A percentile compares a stretch with the other conserved stretches of the same genome.
phyloP scores from a whole-genome alignment of 202 grass and related monocot genomes.

The Digitaria exilis region DNA sequence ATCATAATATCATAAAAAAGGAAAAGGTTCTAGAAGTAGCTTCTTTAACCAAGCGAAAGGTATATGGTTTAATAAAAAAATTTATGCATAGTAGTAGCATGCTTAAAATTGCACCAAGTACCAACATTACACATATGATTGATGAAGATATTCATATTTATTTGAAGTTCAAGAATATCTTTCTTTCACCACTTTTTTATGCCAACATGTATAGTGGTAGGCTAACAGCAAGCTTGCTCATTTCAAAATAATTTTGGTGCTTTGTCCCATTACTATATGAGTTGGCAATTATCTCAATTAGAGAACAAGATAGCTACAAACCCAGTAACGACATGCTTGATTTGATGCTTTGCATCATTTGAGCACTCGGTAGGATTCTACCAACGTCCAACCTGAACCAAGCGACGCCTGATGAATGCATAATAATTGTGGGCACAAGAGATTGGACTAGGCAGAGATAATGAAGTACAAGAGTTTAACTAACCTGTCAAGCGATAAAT shows the following conservation, averaged over 20 bases:
- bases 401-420: slow-evolving; percentile 17
- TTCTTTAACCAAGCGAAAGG: background rate
- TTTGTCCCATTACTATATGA: slow-evolving; percentile 30
- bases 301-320: background rate
- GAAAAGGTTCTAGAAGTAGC: background rate
- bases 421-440: background rate
- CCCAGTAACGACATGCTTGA: background rate
- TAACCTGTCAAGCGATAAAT: slow-evolving; percentile 36
- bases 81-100: background rate
- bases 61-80: background rate
- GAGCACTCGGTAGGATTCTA: slow-evolving; percentile 10
- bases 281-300: slow-evolving; percentile 23
- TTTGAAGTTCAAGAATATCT: too few species aligned
- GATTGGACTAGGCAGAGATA: background rate
- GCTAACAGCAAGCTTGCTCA: slow-evolving; percentile 20
- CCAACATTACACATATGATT: background rate
- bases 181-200: background rate
- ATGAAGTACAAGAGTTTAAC: slow-evolving; percentile 16
- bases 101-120: background rate
- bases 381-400: slow-evolving; percentile 24
- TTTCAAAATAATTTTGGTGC: slow-evolving; percentile 19
- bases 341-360: slow-evolving; percentile 26
- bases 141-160: background rate
- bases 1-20: background rate
- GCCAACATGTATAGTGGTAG: background rate